Evolutionary conservation across 1,284 basidiomycete species (phyloP), one percentile per base, ranked within the genome.

Genomic region (Tetrapyrgos nigripes): DNA sequence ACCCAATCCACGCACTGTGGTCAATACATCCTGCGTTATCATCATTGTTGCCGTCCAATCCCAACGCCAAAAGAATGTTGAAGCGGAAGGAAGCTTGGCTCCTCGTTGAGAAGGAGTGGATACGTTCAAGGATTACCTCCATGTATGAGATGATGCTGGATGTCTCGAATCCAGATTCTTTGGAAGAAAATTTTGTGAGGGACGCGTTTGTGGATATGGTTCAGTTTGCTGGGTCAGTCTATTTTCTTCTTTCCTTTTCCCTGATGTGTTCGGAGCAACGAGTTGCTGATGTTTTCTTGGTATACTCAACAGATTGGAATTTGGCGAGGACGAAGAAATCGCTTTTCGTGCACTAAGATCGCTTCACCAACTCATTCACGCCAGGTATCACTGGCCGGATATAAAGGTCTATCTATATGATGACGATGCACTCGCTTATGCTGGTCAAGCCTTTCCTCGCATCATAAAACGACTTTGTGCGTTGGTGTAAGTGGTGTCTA

Each of bases 81-180:
- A 6, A 35, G 37, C 26, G 52, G 45, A 35, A 46, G 46, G 23
- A 26, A 46, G 37, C 27, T 37, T 59, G 58, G 58, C 4, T 8
- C 5, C 13, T 2, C 6, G 10, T 49, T 14, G 49, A 26, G 24
- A 33, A 9, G 11, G 33, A 6, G 14, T 29, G 23, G 17, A 31
- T 59, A 28, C 31, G 37, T 8, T 59, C 53, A 53, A 43, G 58
- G 27, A 55, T 59, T 14, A 54, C 52, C 27, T 59, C 57, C 17
- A 46, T 50, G 8, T 47, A 48, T 33, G 35, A 56, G 23, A 31
- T 58, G 31, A 46, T 53, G 23, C 11, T 53, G 33, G 57, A 58
- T 19, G 48, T 46, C 35, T 17, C 35, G 14, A 45, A 14, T 29
- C 35, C 43, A 19, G 17, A 23, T 23, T 19, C 19, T 40, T 28